Percentiles rank a stretch among this genome's conserved stretches.
phyloP scores from a whole-genome alignment of 805 yeast genomes.

The Vanderwaltozyma polyspora region DNA sequence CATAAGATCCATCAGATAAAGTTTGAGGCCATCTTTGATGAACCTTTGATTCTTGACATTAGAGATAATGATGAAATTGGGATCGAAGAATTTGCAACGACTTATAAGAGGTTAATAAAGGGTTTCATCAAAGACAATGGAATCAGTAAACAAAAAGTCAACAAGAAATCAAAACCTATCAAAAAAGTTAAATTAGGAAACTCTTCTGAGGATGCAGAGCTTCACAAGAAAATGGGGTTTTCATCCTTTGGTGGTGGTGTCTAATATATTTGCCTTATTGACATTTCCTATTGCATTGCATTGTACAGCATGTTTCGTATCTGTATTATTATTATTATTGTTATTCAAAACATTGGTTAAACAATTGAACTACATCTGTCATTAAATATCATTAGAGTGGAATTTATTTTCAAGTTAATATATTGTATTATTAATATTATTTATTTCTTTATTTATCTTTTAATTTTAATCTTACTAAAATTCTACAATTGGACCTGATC shows the following conservation, averaged over 20 bases:
- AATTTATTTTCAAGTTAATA: no score
- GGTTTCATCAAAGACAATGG: slow-evolving; percentile 22
- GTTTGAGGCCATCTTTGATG: slow-evolving; percentile 27
- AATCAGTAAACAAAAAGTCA: no score
- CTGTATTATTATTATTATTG: no score
- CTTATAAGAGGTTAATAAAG: slow-evolving; percentile 29
- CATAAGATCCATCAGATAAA: slow-evolving; percentile 52
- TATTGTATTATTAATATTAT: no score
- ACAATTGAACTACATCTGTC: no score
- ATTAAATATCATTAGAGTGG: no score
- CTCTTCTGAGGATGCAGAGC: no score
- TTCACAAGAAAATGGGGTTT: slow-evolving; percentile 55
- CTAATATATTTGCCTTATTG: neutral
- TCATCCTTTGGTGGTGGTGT: slow-evolving; percentile 36
- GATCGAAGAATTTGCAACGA: slow-evolving; percentile 35
- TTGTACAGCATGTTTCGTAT: neutral
- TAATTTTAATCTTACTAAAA: no score
- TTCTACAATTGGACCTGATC: slow-evolving; percentile 51
- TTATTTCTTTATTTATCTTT: no score
- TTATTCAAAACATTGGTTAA: no score
- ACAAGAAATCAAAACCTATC: slow-evolving; percentile 30
- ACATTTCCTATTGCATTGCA: neutral
- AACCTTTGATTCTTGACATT: slow-evolving; percentile 21
- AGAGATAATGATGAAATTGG: slow-evolving; percentile 34
- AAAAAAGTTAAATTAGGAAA: slow-evolving; percentile 22